Percentiles rank a stretch among this genome's conserved stretches.
Evolutionary conservation across 306 rosid genomes (phyloP).

Genomic region (Medicago ruthenica): DNA sequence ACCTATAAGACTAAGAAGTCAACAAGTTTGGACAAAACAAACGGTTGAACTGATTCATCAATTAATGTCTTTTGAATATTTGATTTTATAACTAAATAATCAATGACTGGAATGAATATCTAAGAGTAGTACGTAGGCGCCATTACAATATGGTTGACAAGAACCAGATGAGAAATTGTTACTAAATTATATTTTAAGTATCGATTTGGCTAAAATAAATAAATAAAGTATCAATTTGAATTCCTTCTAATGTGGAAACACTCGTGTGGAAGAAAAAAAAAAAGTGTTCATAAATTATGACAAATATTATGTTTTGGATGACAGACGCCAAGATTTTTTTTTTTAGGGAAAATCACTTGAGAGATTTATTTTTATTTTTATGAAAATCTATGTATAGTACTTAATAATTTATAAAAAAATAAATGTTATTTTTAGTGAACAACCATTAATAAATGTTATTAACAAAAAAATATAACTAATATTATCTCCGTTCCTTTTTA

Average conservation of each 20-base stretch:
- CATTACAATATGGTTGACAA: not conserved
- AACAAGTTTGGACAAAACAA: conserved; percentile 10
- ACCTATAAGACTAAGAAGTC: not conserved
- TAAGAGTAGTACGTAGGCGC: not conserved
- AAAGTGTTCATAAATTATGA: not conserved
- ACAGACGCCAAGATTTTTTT: no score
- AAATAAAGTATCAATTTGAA: not conserved
- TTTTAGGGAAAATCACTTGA: no score
- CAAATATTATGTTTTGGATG: not conserved
- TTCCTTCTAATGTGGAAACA: not conserved
- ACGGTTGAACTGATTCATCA: not conserved
- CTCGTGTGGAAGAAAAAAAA: not conserved
- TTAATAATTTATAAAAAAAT: no score
- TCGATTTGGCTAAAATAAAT: not conserved
- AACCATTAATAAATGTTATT: no score
- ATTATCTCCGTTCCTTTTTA: no score
- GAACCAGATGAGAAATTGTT: not conserved
- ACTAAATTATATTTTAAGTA: not conserved
- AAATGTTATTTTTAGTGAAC: no score
- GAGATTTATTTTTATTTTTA: no score
- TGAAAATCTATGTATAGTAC: no score
- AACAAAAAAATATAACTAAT: no score
- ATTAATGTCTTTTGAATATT: not conserved
- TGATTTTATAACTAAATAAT: not conserved
- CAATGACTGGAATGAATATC: not conserved